Conservation (phyloP, 805 yeast species). For the Starmerella bacillaris region DNA sequence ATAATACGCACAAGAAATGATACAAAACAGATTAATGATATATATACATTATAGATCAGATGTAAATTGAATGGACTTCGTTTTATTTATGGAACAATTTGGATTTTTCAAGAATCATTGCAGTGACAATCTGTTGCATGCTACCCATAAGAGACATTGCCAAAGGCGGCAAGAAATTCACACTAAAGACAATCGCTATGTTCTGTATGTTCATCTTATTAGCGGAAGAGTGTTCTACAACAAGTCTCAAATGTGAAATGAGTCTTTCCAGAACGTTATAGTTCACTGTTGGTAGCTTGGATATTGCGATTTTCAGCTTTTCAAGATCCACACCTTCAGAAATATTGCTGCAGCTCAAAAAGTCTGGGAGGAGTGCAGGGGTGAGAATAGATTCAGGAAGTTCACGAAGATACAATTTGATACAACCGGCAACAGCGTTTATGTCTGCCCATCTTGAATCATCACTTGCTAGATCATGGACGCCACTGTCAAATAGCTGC, state of each 20-base stretch:
- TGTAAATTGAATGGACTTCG: no score
- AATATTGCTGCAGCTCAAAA: constrained; percentile 25
- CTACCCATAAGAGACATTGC: constrained; percentile 37
- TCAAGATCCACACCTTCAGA: constrained; percentile 12
- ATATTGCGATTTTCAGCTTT: constrained; percentile 22
- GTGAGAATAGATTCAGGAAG: constrained; percentile 71
- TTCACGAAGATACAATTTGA: constrained; percentile 68
- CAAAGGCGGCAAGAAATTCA: constrained; percentile 34
- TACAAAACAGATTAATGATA: no score
- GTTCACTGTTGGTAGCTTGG: constrained; percentile 43
- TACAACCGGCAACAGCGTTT: constrained; percentile 75
- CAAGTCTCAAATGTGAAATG: constrained; percentile 48
- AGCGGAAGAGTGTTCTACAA: constrained; percentile 44
- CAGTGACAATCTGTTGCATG: constrained; percentile 34
- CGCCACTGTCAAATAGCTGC: constrained; percentile 37
- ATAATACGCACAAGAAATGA: no score
- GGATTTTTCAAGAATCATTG: constrained; percentile 27
- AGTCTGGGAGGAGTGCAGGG: constrained; percentile 41
- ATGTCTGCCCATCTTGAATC: constrained; percentile 55
- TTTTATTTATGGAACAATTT: constrained; percentile 16
- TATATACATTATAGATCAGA: no score
- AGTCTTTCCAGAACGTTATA: constrained; percentile 50
- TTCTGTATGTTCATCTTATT: constrained; percentile 84
- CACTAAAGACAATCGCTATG: constrained; percentile 71
- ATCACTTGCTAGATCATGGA: constrained; percentile 20